Conservation (phyloP, 345 rosid species). For the Alliaria petiolata region DNA sequence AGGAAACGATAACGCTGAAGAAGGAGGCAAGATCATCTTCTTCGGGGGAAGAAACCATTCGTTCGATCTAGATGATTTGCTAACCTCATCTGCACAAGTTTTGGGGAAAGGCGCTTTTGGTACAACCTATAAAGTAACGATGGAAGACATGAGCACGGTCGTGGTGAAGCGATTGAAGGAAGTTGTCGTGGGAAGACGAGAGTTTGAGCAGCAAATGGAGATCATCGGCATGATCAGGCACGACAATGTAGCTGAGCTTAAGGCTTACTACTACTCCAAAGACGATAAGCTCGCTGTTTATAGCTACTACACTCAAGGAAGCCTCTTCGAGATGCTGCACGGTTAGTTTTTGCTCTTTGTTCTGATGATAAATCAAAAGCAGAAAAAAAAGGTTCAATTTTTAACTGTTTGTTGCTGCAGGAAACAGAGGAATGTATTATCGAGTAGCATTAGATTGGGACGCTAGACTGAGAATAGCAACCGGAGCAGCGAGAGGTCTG, state of each 20-base stretch:
- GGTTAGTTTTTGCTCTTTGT: constrained; percentile 45
- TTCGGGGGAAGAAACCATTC: constrained; percentile 71
- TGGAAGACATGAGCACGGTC: constrained; percentile 47
- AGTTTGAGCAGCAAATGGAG: constrained; percentile 96
- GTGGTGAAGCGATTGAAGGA: constrained; percentile 88
- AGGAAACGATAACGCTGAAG: constrained; percentile 58
- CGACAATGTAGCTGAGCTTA: constrained; percentile 74
- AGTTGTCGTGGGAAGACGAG: constrained; percentile 72
- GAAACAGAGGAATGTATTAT: constrained; percentile 42
- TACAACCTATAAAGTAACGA: constrained; percentile 66
- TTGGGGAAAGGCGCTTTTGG: constrained; percentile 83
- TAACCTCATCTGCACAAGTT: constrained; percentile 89
- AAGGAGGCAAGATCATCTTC: constrained; percentile 62
- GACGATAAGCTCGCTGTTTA: constrained; percentile 87
- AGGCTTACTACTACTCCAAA: constrained; percentile 85
- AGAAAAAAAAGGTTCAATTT: not conserved
- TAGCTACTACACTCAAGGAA: constrained; percentile 65
- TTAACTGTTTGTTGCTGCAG: not conserved
- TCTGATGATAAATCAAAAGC: not conserved
- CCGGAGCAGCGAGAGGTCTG: constrained; percentile 76
- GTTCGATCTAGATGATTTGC: constrained; percentile 87
- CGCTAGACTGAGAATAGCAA: constrained; percentile 56
- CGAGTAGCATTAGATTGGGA: constrained; percentile 66
- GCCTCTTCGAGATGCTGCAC: constrained; percentile 63
- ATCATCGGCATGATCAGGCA: constrained; percentile 71